Conservation (phyloP, 306 rosid genomes). For the Cicer arietinum region DNA sequence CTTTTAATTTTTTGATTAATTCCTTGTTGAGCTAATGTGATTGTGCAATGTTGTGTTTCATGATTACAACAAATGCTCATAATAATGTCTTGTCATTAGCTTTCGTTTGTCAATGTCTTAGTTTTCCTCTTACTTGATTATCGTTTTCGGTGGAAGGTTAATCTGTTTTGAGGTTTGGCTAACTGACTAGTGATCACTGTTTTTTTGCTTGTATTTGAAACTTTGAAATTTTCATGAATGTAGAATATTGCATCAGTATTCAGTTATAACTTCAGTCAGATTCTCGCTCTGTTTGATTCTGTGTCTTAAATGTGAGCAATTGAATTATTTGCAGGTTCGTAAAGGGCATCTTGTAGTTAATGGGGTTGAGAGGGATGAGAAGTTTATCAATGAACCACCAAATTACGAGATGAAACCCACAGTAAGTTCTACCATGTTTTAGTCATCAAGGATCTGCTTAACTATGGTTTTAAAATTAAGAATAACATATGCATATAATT, state of each 20-base stretch:
- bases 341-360: constrained; percentile 88
- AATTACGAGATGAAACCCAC: constrained; percentile 79
- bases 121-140: neutral
- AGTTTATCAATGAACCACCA: constrained; percentile 80
- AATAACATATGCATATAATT: constrained; percentile 2
- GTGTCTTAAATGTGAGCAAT: neutral
- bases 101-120: constrained; percentile 2
- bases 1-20: constrained; percentile 21
- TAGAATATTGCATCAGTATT: constrained; percentile 34
- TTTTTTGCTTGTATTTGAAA: constrained; percentile 21
- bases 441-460: neutral
- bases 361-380: constrained; percentile 91
- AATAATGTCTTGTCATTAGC: neutral
- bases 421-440: constrained; percentile 56
- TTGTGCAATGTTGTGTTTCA: constrained; percentile 8
- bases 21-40: constrained; percentile 3
- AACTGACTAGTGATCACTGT: constrained; percentile 12
- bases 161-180: constrained; percentile 4
- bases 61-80: constrained; percentile 3
- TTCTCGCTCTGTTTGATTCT: constrained; percentile 31
- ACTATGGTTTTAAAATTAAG: neutral
- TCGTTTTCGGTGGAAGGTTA: neutral
- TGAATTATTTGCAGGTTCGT: constrained; percentile 66
- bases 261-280: constrained; percentile 1
- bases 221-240: constrained; percentile 6